Evolutionary conservation across 306 rosid genomes (phyloP), one percentile per base, ranked within the genome.

Genomic region (Coriaria nepalensis): DNA sequence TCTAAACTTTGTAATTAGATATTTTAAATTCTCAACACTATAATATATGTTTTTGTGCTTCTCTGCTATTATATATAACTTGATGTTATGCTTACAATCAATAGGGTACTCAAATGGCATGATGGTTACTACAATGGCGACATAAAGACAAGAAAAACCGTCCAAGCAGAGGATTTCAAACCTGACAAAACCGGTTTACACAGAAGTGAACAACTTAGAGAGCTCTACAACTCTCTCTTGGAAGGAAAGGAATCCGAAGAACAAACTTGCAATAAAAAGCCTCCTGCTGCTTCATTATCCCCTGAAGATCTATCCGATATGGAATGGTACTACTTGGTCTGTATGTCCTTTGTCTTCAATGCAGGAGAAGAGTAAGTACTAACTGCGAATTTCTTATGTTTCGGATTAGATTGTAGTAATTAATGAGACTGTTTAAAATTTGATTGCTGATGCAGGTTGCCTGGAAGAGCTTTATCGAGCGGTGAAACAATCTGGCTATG

Each of bases 51-150:
- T n/a, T n/a, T n/a, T n/a, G n/a, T n/a, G n/a, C n/a, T n/a, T n/a
- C n/a, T n/a, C n/a, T n/a, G n/a, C n/a, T n/a, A n/a, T n/a, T n/a
- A n/a, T n/a, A n/a, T n/a, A n/a, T n/a, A n/a, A n/a, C n/a, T n/a
- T n/a, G n/a, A 20, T 20, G 3, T 20, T 20, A 20, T 20, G 29
- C 29, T 20, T 20, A 20, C 29, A 20, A 20, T 20, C 29, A 38
- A 4, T 2, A 86, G 96, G 77, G 75, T 74, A 7, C 70, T 86
- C 75, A 56, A 70, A 53, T 86, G 93, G 96, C 71, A 69, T 32
- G 90, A 79, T 47, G 96, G 96, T 7, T 86, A 74, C 78, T 86
- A 86, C 74, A 86, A 86, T 64, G 96, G 93, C 52, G 90, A 82
- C 41, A 86, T 86, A 15, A 86, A 86, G 79, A 82, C 96, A 2